These are phyloP conservation scores for Brasenia schreberi DNA, from an alignment of 164 flowering plant species.

Conservation along the genomic window DNA sequence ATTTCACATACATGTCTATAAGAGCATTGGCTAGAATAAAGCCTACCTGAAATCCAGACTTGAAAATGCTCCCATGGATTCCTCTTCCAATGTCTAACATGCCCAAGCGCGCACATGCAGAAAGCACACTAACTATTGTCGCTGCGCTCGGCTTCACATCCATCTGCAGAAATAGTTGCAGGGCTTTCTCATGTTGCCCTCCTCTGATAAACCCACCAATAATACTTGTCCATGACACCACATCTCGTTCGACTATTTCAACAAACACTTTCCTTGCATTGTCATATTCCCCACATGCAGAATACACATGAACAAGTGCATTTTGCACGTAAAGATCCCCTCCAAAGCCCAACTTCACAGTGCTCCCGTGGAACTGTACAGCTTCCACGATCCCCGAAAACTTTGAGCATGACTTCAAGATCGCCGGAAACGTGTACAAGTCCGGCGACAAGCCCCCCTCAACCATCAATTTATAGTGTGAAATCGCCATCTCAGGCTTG, in stretches of 20 bases:
- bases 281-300: conserved; percentile 25
- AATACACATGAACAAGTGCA: conserved; percentile 28
- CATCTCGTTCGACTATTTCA: conserved; percentile 42
- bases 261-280: conserved; percentile 31
- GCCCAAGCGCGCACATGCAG: conserved; percentile 28
- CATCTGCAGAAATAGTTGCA: conserved; percentile 24
- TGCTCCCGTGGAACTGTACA: conserved; percentile 29
- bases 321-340: conserved; percentile 30
- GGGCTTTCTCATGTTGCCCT: conserved; percentile 25
- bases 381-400: conserved; percentile 26
- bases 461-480: conserved; percentile 18
- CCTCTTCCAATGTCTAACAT: conserved; percentile 23
- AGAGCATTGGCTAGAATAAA: conserved; percentile 30
- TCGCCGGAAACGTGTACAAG: conserved; percentile 30
- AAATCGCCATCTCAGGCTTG: conserved; percentile 19
- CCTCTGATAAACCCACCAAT: conserved; percentile 32
- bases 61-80: conserved; percentile 28
- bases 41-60: conserved; percentile 7
- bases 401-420: conserved; percentile 33
- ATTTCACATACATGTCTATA: conserved; percentile 42
- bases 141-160: conserved; percentile 35
- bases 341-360: conserved; percentile 24
- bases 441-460: conserved; percentile 30
- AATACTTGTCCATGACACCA: conserved; percentile 43
- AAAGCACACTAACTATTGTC: conserved; percentile 27